phyloP scores from a whole-genome alignment of 2,329 filamentous ascomycete species.

The Aureobasidium sp. region DNA sequence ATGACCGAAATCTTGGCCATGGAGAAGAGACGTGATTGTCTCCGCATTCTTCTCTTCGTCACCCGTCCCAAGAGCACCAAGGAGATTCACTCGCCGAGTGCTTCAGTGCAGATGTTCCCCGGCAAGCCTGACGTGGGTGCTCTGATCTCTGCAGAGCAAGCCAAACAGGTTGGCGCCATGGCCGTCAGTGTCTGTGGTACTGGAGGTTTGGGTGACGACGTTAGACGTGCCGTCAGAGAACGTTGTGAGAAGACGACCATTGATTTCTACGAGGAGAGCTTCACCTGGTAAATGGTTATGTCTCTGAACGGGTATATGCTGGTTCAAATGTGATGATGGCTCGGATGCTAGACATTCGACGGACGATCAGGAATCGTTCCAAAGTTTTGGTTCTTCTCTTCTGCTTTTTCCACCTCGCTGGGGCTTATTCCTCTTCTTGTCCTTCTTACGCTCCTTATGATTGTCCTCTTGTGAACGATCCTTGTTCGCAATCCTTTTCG shows the following conservation, averaged over 20 bases:
- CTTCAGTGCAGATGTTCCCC: slow-evolving; percentile 84
- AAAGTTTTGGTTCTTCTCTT: not conserved
- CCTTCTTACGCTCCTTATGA: slow-evolving; percentile 12
- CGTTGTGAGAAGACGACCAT: slow-evolving; percentile 60
- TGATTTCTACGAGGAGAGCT: slow-evolving; percentile 75
- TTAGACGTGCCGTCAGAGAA: slow-evolving; percentile 58
- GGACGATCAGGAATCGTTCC: slow-evolving; percentile 4
- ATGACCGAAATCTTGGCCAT: slow-evolving; percentile 79
- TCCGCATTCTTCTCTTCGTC: slow-evolving; percentile 83
- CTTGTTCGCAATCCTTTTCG: not conserved
- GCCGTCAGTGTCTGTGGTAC: slow-evolving; percentile 75
- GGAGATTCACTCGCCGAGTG: slow-evolving; percentile 68
- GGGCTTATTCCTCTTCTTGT: not conserved
- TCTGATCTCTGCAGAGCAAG: slow-evolving; percentile 74
- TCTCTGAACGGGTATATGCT: not conserved
- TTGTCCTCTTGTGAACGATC: not conserved
- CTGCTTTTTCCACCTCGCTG: not conserved
- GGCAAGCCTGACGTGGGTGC: slow-evolving; percentile 77
- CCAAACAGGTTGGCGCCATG: slow-evolving; percentile 79
- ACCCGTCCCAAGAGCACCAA: slow-evolving; percentile 79
- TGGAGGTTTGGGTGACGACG: slow-evolving; percentile 67
- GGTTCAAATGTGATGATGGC: not conserved
- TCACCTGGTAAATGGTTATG: slow-evolving; percentile 48
- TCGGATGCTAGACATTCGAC: slow-evolving; percentile 3
- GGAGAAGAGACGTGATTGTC: slow-evolving; percentile 71